Evolutionary conservation across 306 rosid genomes (phyloP).

Genomic region (Cicer pinnatifidum): DNA sequence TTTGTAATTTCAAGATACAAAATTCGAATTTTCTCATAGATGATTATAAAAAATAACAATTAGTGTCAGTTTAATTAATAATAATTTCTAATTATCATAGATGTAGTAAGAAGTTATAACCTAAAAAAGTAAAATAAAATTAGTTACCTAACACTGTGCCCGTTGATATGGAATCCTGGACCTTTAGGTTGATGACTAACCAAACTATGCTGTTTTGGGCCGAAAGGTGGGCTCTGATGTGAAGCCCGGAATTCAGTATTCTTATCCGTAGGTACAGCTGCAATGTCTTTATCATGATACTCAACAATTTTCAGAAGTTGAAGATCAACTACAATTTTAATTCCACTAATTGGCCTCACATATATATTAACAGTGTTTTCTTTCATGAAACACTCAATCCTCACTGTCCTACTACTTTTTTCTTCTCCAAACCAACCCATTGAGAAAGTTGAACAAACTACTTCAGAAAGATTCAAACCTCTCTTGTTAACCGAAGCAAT

Average conservation of each 20-base stretch:
- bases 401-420: slow-evolving; percentile 11
- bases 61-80: no score
- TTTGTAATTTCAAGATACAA: no score
- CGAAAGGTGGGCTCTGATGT: slow-evolving; percentile 40
- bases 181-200: slow-evolving; percentile 48
- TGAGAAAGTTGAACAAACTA: slow-evolving; percentile 45
- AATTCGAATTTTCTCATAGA: no score
- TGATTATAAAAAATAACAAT: no score
- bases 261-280: slow-evolving; percentile 36
- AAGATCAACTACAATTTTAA: slow-evolving; percentile 44
- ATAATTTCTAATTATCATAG: no score
- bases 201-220: slow-evolving; percentile 40
- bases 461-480: slow-evolving; percentile 51
- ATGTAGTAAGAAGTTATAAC: background rate
- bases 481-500: slow-evolving; percentile 43
- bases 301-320: slow-evolving; percentile 40
- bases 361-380: slow-evolving; percentile 41
- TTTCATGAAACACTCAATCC: slow-evolving; percentile 49
- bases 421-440: slow-evolving; percentile 51
- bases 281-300: slow-evolving; percentile 32
- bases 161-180: slow-evolving; percentile 46
- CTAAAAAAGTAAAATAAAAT: background rate
- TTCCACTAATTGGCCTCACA: slow-evolving; percentile 48
- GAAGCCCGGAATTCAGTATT: slow-evolving; percentile 43
- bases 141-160: slow-evolving; percentile 47